Evolutionary conservation across 192 early-diverging fungal species (phyloP).

Genomic region (Mortierella hygrophila): DNA sequence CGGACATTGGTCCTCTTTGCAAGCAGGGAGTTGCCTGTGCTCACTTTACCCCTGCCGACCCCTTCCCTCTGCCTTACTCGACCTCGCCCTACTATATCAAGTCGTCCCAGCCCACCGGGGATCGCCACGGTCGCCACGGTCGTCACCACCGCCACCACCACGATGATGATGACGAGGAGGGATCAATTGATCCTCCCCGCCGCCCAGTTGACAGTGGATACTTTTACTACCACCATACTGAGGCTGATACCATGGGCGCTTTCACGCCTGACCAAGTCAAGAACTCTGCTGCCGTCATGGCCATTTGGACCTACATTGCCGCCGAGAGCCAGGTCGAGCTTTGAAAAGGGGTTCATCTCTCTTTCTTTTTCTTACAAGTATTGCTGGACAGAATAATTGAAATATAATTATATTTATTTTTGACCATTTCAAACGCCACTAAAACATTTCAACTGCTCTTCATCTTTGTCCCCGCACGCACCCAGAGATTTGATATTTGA

Average conservation of each 20-base stretch:
- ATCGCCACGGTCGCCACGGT: background rate
- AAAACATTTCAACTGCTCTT: no score
- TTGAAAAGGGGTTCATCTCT: background rate
- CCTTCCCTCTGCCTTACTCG: constrained; percentile 56
- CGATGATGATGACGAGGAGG: constrained; percentile 1
- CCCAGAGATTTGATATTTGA: background rate
- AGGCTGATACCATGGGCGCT: constrained; percentile 63
- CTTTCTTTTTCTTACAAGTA: background rate
- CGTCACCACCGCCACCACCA: constrained; percentile 17
- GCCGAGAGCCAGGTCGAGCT: constrained; percentile 60
- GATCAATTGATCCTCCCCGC: constrained; percentile 25
- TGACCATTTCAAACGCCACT: background rate
- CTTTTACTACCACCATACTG: constrained; percentile 72
- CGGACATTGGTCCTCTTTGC: constrained; percentile 68
- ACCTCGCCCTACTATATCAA: constrained; percentile 46
- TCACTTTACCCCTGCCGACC: constrained; percentile 59
- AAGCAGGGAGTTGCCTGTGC: constrained; percentile 69
- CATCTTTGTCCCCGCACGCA: no score
- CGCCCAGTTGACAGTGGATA: constrained; percentile 59
- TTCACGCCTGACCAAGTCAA: constrained; percentile 67
- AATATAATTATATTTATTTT: no score
- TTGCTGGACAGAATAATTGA: background rate
- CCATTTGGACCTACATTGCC: constrained; percentile 69
- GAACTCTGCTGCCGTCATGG: constrained; percentile 68
- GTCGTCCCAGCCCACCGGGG: background rate